phyloP scores from a whole-genome alignment of 1,284 basidiomycete species.

The Heterobasidion annosum region DNA sequence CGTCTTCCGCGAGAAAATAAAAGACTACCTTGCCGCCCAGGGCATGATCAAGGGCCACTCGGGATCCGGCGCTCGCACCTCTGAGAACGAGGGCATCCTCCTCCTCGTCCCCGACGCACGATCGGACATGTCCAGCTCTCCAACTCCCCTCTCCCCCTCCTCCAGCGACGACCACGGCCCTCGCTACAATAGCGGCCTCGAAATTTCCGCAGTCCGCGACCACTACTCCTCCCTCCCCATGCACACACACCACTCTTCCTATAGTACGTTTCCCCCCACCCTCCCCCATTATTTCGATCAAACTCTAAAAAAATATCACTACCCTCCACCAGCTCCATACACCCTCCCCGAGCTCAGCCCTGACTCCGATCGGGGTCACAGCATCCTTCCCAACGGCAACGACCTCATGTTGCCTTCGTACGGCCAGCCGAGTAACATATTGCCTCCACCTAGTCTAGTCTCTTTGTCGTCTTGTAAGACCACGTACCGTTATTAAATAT shows the following conservation, averaged over 20 bases:
- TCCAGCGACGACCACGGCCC: slow-evolving; percentile 31
- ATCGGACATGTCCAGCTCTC: slow-evolving; percentile 42
- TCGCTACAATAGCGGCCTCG: slow-evolving; percentile 4
- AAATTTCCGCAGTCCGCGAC: not conserved
- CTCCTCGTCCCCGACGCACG: slow-evolving; percentile 35
- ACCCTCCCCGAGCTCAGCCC: slow-evolving; percentile 8
- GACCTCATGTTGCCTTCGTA: slow-evolving; percentile 27
- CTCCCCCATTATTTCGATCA: not conserved
- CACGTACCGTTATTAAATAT: slow-evolving; percentile 62
- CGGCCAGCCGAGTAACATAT: slow-evolving; percentile 23
- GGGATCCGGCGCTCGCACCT: slow-evolving; percentile 46
- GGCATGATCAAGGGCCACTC: slow-evolving; percentile 83
- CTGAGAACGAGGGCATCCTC: slow-evolving; percentile 48
- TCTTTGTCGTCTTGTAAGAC: slow-evolving; percentile 46
- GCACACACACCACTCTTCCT: slow-evolving; percentile 9
- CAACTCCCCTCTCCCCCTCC: slow-evolving; percentile 39
- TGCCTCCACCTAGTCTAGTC: slow-evolving; percentile 25
- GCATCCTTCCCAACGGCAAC: slow-evolving; percentile 21
- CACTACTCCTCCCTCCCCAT: slow-evolving; percentile 19
- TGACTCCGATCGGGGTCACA: slow-evolving; percentile 18
- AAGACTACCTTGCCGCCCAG: slow-evolving; percentile 64
- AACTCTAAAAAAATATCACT: not conserved
- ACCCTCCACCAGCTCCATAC: not conserved
- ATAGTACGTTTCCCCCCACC: slow-evolving; percentile 1
- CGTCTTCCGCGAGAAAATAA: slow-evolving; percentile 66